Conservation (phyloP, 2,329 filamentous ascomycete genomes). For the Aspergillus arachidicola region DNA sequence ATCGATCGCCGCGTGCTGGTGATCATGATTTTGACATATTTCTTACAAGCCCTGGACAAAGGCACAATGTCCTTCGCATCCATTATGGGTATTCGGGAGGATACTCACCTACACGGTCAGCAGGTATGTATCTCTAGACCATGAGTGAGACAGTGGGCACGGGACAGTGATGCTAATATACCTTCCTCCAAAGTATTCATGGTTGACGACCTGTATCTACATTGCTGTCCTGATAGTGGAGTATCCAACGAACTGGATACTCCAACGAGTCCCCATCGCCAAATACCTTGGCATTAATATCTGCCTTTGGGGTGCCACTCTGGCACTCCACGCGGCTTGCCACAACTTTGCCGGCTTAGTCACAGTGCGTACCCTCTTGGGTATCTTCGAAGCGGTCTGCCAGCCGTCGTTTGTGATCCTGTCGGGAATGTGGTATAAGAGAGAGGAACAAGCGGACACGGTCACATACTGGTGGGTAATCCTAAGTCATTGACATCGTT, state of each 20-base stretch:
- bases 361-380: slow-evolving; percentile 65
- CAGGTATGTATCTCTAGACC: slow-evolving; percentile 31
- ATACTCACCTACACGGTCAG: slow-evolving; percentile 48
- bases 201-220: slow-evolving; percentile 75
- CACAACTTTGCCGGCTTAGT: slow-evolving; percentile 63
- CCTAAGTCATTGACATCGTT: too few relatives aligned
- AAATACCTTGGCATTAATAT: slow-evolving; percentile 69
- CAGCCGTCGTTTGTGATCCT: slow-evolving; percentile 70
- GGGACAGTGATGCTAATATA: not conserved
- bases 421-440: slow-evolving; percentile 70
- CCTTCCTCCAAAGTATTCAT: slow-evolving; percentile 58
- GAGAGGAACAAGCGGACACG: slow-evolving; percentile 66
- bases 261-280: slow-evolving; percentile 66
- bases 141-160: not conserved
- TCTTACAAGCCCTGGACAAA: slow-evolving; percentile 59
- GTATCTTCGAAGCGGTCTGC: slow-evolving; percentile 71
- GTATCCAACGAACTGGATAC: slow-evolving; percentile 69
- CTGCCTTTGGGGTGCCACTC: slow-evolving; percentile 62
- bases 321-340: slow-evolving; percentile 65
- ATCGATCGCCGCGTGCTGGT: slow-evolving; percentile 69
- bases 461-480: slow-evolving; percentile 67
- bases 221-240: slow-evolving; percentile 71
- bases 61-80: slow-evolving; percentile 46
- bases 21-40: slow-evolving; percentile 75
- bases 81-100: slow-evolving; percentile 46